Percentiles rank a stretch among this genome's conserved stretches.
phyloP scores from a whole-genome alignment of 768 basidiomycete genomes.

The Sarcodon aspratus region DNA sequence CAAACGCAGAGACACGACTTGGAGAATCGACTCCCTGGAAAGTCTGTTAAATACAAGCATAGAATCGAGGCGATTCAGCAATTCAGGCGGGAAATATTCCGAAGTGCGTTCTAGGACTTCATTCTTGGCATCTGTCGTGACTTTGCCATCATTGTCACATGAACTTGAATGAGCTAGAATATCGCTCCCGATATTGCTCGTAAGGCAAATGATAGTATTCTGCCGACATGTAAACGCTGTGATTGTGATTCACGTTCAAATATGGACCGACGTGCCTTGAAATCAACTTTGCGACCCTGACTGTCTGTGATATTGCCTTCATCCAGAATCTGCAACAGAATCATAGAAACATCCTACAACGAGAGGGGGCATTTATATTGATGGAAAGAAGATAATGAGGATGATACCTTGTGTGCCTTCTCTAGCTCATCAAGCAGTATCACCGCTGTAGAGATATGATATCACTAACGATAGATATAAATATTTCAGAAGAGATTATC shows the following conservation, averaged over 20 bases:
- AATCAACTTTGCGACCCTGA: conserved; percentile 81
- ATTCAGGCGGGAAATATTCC: conserved; percentile 81
- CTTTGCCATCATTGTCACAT: conserved; percentile 47
- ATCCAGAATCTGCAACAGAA: conserved; percentile 83
- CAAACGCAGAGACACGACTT: conserved; percentile 69
- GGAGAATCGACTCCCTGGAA: conserved; percentile 56
- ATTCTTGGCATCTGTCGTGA: conserved; percentile 47
- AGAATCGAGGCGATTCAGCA: conserved; percentile 81
- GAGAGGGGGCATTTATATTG: background rate
- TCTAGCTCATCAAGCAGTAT: conserved; percentile 58
- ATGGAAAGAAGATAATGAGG: background rate
- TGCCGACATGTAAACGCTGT: conserved; percentile 10
- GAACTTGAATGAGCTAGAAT: conserved; percentile 62
- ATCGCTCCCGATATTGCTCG: conserved; percentile 78
- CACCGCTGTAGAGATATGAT: conserved; percentile 28
- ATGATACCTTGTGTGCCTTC: conserved; percentile 67
- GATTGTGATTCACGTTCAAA: background rate
- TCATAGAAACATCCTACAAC: conserved; percentile 71
- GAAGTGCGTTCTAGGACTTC: conserved; percentile 67
- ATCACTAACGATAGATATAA: background rate
- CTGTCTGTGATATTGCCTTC: conserved; percentile 87
- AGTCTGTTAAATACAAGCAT: conserved; percentile 90
- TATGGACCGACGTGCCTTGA: conserved; percentile 43
- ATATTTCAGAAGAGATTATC: background rate
- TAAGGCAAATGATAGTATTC: conserved; percentile 90